Evolutionary conservation across 2,329 filamentous ascomycete genomes (phyloP), one percentile per base, ranked within the genome.

Genomic region (Fusarium sp.): DNA sequence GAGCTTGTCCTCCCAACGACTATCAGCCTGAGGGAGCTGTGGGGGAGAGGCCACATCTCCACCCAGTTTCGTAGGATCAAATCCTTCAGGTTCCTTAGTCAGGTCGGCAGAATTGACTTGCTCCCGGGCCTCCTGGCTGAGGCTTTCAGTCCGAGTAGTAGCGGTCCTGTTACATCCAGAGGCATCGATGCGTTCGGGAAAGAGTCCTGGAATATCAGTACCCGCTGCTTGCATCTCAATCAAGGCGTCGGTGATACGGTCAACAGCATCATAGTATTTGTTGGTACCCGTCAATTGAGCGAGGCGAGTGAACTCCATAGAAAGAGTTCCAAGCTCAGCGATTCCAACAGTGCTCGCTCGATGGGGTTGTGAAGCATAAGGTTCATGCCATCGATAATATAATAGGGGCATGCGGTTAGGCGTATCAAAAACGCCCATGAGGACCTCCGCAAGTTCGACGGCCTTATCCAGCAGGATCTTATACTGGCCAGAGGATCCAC

Each of bases 401-500:
- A 94, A 88, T 11, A 94, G 84, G 6, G 96, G 95, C 94, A 98
- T 97, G 76, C 94, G 91, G 81, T 98, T 98, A 2, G 95, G 95
- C 1, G 96, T 98, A 82, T 97, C 94, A 78, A 97, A 97, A 8
- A 93, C 89, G 60, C 92, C 91, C 85, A 95, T 94, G 38, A 97
- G 84, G 69, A 97, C 88, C 77, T 96, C 93, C 44, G 90, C 94
- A 32, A 96, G 88, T 82, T 96, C 92, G 41, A 92, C 87, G 3
- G 94, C 93, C 83, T 97, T 96, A 61, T 91, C 89, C 38, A 97
- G 86, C 17, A 97, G 86, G 30, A 92, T 85, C 26, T 87, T 83
- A 77, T 97, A 92, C 20, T 84, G 78, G 42, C 87, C 86, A 13
- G 82, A 77, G 42, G 83, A 77, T 12, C 89, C 90, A 24, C 89